These are phyloP conservation scores for Postia placenta DNA, from an alignment of 768 basidiomycete genomes.

Conservation along the genomic window DNA sequence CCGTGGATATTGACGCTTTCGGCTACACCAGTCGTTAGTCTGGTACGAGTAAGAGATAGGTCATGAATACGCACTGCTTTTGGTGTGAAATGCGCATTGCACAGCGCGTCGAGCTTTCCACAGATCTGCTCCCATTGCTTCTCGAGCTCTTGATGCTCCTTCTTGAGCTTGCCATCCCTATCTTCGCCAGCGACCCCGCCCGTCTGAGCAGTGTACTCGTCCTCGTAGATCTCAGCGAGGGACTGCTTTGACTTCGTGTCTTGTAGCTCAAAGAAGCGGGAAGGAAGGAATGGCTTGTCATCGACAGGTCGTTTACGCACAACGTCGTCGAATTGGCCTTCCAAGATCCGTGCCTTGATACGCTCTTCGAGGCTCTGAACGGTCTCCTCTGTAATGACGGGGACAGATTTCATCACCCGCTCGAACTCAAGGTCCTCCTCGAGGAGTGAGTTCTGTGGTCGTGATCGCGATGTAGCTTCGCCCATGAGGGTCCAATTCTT, in stretches of 20 bases:
- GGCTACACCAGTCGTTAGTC: conserved; percentile 46
- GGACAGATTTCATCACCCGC: conserved; percentile 78
- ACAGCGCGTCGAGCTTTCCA: conserved; percentile 85
- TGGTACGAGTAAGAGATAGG: conserved; percentile 3
- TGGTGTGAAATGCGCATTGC: conserved; percentile 93
- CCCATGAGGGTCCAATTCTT: conserved; percentile 95
- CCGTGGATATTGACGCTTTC: conserved; percentile 78
- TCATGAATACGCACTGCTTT: conserved; percentile 61
- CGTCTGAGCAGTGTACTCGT: conserved; percentile 72
- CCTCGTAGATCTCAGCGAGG: conserved; percentile 93
- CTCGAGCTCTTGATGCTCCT: conserved; percentile 87
- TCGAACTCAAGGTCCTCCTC: conserved; percentile 97
- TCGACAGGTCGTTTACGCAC: conserved; percentile 73
- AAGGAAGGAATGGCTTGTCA: conserved; percentile 87
- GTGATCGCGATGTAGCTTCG: conserved; percentile 73
- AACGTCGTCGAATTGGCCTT: conserved; percentile 87
- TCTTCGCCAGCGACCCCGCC: conserved; percentile 58
- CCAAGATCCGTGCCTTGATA: conserved; percentile 85
- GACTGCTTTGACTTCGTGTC: conserved; percentile 86
- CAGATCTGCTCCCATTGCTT: conserved; percentile 80
- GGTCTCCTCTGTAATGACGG: conserved; percentile 83
- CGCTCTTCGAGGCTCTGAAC: conserved; percentile 80
- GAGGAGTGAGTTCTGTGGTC: conserved; percentile 88
- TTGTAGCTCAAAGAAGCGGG: conserved; percentile 81
- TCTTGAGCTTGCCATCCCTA: conserved; percentile 80